Evolutionary conservation across 2,329 filamentous ascomycete species (phyloP).

Genomic region (Magnaporthiopsis poae): DNA sequence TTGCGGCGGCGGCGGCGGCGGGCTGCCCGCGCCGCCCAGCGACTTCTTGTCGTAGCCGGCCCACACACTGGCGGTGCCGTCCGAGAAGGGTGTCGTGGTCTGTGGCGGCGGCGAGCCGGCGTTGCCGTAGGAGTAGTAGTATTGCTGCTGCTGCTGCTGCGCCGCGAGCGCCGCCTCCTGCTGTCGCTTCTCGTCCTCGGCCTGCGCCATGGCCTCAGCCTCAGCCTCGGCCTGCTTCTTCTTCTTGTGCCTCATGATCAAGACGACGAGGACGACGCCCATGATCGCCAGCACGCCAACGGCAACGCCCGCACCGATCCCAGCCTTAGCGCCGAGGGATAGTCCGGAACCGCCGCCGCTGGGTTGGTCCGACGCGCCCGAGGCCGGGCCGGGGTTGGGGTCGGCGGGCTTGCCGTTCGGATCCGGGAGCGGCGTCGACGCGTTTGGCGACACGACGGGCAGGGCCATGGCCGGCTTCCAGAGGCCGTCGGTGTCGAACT

Average conservation of each 20-base stretch:
- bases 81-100: too few species aligned
- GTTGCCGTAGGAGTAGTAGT: background rate
- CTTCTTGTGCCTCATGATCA: constrained; percentile 19
- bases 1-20: constrained; percentile 4
- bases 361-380: background rate
- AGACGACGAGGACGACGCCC: constrained; percentile 19
- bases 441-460: constrained; percentile 17
- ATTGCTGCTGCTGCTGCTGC: constrained; percentile 4
- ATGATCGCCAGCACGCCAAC: constrained; percentile 23
- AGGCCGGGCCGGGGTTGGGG: background rate
- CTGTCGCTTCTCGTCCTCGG: constrained; percentile 11
- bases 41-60: constrained; percentile 9
- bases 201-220: background rate
- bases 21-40: too few species aligned
- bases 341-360: constrained; percentile 14
- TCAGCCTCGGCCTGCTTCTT: constrained; percentile 13
- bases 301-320: constrained; percentile 25
- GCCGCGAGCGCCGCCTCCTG: constrained; percentile 6
- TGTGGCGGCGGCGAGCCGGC: background rate
- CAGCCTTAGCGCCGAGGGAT: constrained; percentile 25
- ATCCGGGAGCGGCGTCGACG: constrained; percentile 8
- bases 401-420: constrained; percentile 5
- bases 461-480: constrained; percentile 23
- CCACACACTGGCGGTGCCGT: background rate
- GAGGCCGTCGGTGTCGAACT: constrained; percentile 18